Conservation (phyloP, 192 early-diverging fungal species). For the Phlyctochytrium bullatum region DNA sequence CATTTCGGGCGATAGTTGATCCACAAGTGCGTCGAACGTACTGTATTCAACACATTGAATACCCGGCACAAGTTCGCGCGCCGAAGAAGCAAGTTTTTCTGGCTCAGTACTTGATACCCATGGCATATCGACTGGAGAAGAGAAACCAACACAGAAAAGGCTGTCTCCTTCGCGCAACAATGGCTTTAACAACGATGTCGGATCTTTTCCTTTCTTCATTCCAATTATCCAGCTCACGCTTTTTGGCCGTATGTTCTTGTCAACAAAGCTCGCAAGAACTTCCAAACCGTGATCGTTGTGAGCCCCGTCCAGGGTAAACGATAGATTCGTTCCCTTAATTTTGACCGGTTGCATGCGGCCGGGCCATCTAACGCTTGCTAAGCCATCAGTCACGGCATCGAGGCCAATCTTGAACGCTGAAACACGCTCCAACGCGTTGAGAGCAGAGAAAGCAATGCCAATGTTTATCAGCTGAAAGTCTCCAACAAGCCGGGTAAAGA, state of each 20-base stretch:
- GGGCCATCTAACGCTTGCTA: constrained; percentile 71
- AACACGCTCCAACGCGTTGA: constrained; percentile 50
- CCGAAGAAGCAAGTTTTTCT: too few relatives aligned
- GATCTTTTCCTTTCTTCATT: constrained; percentile 67
- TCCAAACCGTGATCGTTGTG: constrained; percentile 78
- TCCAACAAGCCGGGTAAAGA: constrained; percentile 65
- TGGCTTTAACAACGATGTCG: constrained; percentile 55
- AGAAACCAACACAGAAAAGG: constrained; percentile 70
- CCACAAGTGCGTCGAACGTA: too few relatives aligned
- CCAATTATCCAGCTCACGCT: constrained; percentile 72
- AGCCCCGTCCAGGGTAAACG: constrained; percentile 85
- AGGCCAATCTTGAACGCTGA: constrained; percentile 39
- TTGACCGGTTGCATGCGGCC: constrained; percentile 77
- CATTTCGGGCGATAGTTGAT: too few relatives aligned
- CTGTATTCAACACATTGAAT: too few relatives aligned
- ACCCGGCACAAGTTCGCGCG: too few relatives aligned
- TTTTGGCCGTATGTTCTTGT: constrained; percentile 22
- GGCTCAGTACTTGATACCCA: constrained; percentile 64
- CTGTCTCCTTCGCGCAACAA: constrained; percentile 59
- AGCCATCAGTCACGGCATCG: constrained; percentile 57
- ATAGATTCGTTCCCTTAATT: constrained; percentile 5
- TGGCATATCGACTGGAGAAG: constrained; percentile 78
- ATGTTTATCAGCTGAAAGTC: constrained; percentile 80
- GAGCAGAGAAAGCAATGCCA: constrained; percentile 64
- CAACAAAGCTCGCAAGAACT: constrained; percentile 67